Evolutionary conservation across 2,329 filamentous ascomycete genomes (phyloP), one percentile per base, ranked within the genome.

Genomic region (Pseudocercospora fuligena): DNA sequence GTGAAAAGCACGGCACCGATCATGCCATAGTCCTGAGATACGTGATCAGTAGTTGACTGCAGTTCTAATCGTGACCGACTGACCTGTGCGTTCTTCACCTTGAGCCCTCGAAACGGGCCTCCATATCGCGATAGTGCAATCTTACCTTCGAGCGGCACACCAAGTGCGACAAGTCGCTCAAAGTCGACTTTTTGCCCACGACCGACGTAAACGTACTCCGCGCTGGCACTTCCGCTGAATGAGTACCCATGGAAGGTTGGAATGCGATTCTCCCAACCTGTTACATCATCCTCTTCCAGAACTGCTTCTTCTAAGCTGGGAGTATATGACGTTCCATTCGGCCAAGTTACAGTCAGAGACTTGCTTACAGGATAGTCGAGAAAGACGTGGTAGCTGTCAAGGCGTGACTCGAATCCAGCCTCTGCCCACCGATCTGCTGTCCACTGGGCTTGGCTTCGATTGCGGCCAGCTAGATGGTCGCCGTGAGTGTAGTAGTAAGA

Each of bases 281-380:
- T 70, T 0, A 70, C 72, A 16, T 66, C 63, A 36, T 75, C 73
- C 54, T 72, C 72, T 6, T 69, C 58, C 8, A 75, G 64, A 3
- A 73, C 66, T 57, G 69, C 72, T 49, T 75, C 73, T 31, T 72
- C 71, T n/a, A 75, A 65, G 16, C 62, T 80, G 78, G 47, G 93
- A 80, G 8, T 91, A 91, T 81, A 90, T 91, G 73, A 90, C 86
- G 72, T 88, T 82, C 90, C 92, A 92, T 72, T 85, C 87, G 63
- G 16, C 69, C 72, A 78, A 76, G 69, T 81, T 75, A 63, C 81
- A 61, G 78, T 78, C 62, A 84, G 68, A 1, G 81, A 77, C 62
- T 83, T 81, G 51, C 78, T 78, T 43, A 78, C 73, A 2, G 82
- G 82, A 58, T 83, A 84, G 68, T 83, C 83, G 69, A 82, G 73